These are phyloP conservation scores for Lipomyces orientalis DNA, from an alignment of 805 yeast species.

Conservation along the genomic window DNA sequence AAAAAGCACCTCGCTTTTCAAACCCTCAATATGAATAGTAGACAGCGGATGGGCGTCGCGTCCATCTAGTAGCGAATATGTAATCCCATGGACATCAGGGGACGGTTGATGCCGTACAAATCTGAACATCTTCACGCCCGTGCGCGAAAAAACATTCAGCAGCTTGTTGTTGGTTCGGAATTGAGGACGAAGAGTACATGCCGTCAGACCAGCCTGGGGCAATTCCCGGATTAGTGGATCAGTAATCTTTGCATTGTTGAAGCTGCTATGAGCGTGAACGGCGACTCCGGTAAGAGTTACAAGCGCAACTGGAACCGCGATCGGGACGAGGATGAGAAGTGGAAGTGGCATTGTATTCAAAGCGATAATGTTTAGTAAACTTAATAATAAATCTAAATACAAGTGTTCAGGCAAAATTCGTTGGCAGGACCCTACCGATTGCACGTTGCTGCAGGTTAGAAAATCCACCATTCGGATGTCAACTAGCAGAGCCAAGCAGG, in stretches of 20 bases:
- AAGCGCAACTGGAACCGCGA: slow-evolving; percentile 15
- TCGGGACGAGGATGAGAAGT: slow-evolving; percentile 5
- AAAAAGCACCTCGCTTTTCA: slow-evolving; percentile 21
- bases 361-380: background rate
- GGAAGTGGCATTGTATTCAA: slow-evolving; percentile 15
- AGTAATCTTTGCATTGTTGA: background rate
- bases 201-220: slow-evolving; percentile 30
- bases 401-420: background rate
- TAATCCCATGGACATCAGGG: slow-evolving; percentile 11
- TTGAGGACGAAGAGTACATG: slow-evolving; percentile 34
- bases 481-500: background rate
- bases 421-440: background rate
- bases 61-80: slow-evolving; percentile 19
- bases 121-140: slow-evolving; percentile 23
- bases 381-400: background rate
- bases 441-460: background rate
- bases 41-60: slow-evolving; percentile 16
- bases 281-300: slow-evolving; percentile 17
- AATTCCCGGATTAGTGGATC: slow-evolving; percentile 29
- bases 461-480: background rate
- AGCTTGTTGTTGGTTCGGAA: slow-evolving; percentile 26
- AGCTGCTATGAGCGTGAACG: slow-evolving; percentile 1
- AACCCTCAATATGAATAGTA: slow-evolving; percentile 20
- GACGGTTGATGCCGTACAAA: slow-evolving; percentile 22
- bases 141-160: slow-evolving; percentile 20